Evolutionary conservation across 176 grass and related monocot genomes (phyloP), one percentile per base, ranked within the genome.

Genomic region (Raddia guianensis): DNA sequence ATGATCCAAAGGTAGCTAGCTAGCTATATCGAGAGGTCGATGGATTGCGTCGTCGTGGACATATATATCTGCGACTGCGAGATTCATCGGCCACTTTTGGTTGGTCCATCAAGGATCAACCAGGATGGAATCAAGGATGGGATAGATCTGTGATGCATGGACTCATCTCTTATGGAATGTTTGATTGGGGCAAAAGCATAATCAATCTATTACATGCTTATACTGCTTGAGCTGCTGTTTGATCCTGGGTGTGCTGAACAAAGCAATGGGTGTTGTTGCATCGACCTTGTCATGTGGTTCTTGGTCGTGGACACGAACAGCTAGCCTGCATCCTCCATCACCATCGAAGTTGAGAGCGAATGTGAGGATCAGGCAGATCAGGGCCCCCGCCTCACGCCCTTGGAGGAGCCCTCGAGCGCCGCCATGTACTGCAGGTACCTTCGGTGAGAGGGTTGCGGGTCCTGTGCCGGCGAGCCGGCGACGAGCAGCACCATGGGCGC

Each of bases 341-440:
- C 83, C 79, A 62, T 89, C 90, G 62, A 92, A 92, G 61, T 81
- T 80, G 10, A 80, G 87, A 76, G 89, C 75, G 48, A 32, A 53
- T 92, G 78, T 89, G 16, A 92, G 48, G 66, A 89, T 92, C 10
- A 92, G 35, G 66, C 80, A 87, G 53, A 89, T 87, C 19, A 92
- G 68, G 35, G 40, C 59, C 81, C 83, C 66, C 47, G 19, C 53
- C 43, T 70, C 32, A 68, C 63, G 43, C 77, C 75, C 11, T 77
- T 84, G 7, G 72, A 19, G 7, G 16, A 48, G 0, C 80, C 46
- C 35, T 68, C 51, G 33, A 86, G 74, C 64, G 73, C 89, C 7
- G 66, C 5, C 20, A 93, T 73, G 6, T n/a, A n/a, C 48, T 85
- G 87, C 10, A 89, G 73, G 54, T 93, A 93, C 81, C 90, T 93